A percentile compares a stretch with the other conserved stretches of the same genome.
Evolutionary conservation across 257 asterid species (phyloP).

Genomic region (Nicotiana attenuata): DNA sequence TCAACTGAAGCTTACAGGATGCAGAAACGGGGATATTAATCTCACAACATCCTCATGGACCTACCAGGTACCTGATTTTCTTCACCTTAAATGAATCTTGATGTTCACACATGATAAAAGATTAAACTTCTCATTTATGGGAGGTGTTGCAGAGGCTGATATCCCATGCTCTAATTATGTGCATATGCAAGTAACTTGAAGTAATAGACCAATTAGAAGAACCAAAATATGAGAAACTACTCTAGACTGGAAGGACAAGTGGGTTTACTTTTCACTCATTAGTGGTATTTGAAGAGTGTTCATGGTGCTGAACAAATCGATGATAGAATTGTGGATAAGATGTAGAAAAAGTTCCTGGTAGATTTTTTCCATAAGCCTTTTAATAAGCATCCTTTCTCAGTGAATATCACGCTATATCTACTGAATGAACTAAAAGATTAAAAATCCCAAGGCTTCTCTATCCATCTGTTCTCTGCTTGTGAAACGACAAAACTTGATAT

Average conservation of each 20-base stretch:
- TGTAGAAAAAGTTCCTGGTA: neutral
- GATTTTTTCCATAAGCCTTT: neutral
- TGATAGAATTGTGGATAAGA: neutral
- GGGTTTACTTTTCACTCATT: neutral
- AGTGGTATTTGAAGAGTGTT: neutral
- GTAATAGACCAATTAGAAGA: neutral
- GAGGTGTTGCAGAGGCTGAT: neutral
- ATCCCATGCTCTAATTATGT: neutral
- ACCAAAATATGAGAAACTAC: neutral
- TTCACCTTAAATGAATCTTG: neutral
- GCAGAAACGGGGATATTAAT: slow-evolving; percentile 60
- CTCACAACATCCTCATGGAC: slow-evolving; percentile 60
- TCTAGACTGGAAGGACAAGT: neutral
- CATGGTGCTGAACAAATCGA: neutral
- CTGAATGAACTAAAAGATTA: no score
- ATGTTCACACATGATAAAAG: neutral
- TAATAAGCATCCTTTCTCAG: neutral
- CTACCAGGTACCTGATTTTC: slow-evolving; percentile 54
- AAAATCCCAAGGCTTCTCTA: neutral
- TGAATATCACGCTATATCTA: neutral
- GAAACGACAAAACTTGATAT: neutral
- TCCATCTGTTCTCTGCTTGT: neutral
- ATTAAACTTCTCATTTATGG: neutral
- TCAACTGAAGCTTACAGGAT: slow-evolving; percentile 60
- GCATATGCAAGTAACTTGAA: neutral